Conservation (phyloP, 306 rosid genomes). For the Albizia julibrissin region DNA sequence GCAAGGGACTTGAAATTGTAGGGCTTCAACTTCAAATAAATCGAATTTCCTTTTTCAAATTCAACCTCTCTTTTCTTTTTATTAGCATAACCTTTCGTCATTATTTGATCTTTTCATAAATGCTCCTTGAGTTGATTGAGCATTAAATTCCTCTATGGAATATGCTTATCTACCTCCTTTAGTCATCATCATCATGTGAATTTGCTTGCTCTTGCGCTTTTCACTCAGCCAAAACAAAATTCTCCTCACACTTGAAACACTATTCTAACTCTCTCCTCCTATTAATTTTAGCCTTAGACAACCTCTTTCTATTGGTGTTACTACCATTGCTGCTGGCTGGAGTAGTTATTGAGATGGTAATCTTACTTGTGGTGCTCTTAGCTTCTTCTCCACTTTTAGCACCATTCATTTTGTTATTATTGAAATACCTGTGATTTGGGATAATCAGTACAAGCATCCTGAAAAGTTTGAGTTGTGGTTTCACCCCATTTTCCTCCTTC, state of each 20-base stretch:
- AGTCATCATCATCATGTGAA: not conserved
- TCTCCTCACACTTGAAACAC: not conserved
- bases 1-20: no score
- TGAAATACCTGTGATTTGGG: not conserved
- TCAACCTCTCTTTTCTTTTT: no score
- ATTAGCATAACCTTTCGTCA: no score
- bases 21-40: no score
- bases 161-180: not conserved
- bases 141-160: no score
- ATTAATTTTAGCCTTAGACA: not conserved
- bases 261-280: not conserved
- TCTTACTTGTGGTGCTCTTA: no score
- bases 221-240: not conserved
- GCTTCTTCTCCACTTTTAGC: not conserved
- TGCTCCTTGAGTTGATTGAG: no score
- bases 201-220: not conserved
- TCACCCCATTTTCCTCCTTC: not conserved
- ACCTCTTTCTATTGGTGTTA: not conserved
- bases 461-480: not conserved
- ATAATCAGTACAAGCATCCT: no score
- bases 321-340: not conserved
- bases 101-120: no score
- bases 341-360: no score
- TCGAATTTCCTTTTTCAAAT: no score
- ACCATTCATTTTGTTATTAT: no score